Base-by-base conservation (phyloP, 441 rosid genomes). In the Populus tomentosa region DNA sequence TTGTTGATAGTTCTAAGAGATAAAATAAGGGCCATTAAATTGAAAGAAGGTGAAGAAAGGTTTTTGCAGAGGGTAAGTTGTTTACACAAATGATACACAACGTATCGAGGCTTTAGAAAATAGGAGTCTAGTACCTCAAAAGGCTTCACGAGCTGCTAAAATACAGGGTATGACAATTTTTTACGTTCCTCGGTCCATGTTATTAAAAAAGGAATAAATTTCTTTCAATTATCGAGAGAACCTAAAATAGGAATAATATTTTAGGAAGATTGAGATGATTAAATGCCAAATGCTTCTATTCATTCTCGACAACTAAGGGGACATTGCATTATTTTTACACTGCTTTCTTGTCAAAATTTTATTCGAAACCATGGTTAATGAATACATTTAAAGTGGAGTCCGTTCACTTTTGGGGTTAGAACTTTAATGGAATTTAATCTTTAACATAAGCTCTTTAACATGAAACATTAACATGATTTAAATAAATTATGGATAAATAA, bases 1-100 rank as follows among this genome's bases (percentile, higher is more conserved):
- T 98, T 94, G 10, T 10, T 90, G 2, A 82, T 90, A 85, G 91
- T 95, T 10, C 69, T 95, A 16, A 91, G 91, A 78, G 97, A 95
- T 72, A 95, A 95, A 76, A 88, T 88, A 42, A 75, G 78, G 80
- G 94, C 81, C 67, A 78, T 93, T 36, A 86, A 86, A 30, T 85
- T 90, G 84, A 83, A 79, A 63, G 92, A 87, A 72, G 82, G 78
- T 56, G 96, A 95, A 79, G 86, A 86, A 40, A 90, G 75, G 77
- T 88, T 89, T 86, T 70, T 90, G 80, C 91, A 88, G 77, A 92
- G 88, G 80, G 66, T 88, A 33, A 38, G 82, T 89, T 70, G 89
- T 92, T 70, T 90, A 86, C 20, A 92, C 92, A 61, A 86, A 85
- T 75, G 75, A 82, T 67, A 79, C 76, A 36, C 74, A 73, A 18